Percentiles rank a stretch among this genome's conserved stretches.
Evolutionary conservation across 2,329 filamentous ascomycete genomes (phyloP).

Genomic region (Fusarium odoratissimum): DNA sequence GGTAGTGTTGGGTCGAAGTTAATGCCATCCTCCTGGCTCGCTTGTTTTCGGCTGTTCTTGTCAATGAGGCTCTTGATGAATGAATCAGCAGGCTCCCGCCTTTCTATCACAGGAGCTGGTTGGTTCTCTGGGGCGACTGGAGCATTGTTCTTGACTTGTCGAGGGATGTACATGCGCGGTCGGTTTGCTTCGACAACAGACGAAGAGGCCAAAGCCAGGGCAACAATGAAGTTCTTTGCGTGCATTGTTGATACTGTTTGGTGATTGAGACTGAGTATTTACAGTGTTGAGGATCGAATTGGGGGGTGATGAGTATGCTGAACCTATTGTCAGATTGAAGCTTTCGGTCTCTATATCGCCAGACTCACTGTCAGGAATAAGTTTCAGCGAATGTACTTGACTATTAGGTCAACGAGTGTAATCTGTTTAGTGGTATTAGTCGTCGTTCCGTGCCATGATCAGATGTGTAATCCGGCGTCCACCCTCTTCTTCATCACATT

Average conservation of each 20-base stretch:
- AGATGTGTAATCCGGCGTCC: neutral
- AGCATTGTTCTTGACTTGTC: slow-evolving; percentile 62
- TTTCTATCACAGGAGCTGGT: slow-evolving; percentile 16
- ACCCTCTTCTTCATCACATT: neutral
- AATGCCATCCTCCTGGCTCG: slow-evolving; percentile 8
- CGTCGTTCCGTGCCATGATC: neutral
- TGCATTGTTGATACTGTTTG: slow-evolving; percentile 55
- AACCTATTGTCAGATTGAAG: slow-evolving; percentile 10
- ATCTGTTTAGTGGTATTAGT: slow-evolving; percentile 39
- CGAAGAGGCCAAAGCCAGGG: slow-evolving; percentile 61
- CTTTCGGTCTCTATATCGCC: neutral
- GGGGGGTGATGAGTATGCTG: slow-evolving; percentile 38
- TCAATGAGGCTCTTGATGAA: slow-evolving; percentile 42
- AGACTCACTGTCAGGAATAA: slow-evolving; percentile 59
- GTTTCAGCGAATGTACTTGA: slow-evolving; percentile 70
- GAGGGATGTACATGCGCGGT: slow-evolving; percentile 68
- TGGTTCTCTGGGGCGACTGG: slow-evolving; percentile 51
- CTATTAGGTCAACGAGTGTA: slow-evolving; percentile 65
- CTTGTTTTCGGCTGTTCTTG: slow-evolving; percentile 4
- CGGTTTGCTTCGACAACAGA: slow-evolving; percentile 57
- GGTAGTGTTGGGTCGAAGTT: slow-evolving; percentile 30
- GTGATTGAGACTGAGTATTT: slow-evolving; percentile 41
- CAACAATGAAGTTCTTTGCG: slow-evolving; percentile 58
- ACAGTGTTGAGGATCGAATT: slow-evolving; percentile 34
- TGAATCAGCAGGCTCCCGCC: slow-evolving; percentile 37